Base-by-base conservation (phyloP, 345 rosid species). In the Eucalyptus brandiana region DNA sequence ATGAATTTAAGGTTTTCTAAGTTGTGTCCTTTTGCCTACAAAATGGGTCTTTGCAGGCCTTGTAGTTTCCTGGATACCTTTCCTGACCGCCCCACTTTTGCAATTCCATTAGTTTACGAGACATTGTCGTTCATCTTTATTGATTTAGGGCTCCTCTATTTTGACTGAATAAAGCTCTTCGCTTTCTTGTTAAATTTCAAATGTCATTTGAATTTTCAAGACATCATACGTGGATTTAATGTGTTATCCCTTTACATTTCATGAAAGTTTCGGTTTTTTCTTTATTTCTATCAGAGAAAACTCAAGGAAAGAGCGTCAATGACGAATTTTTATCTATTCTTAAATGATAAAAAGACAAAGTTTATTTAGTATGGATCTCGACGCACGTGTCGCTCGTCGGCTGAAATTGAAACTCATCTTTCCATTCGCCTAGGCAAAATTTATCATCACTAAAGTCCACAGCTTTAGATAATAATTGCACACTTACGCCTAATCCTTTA, bases 201-300 rank as follows among this genome's bases (percentile, higher is more conserved):
- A 21, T 76, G 16, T 76, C 42, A 21, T 40, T 37, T 1, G 15
- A 72, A 19, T 34, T 69, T 32, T 34, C 4, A 26, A 19, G 24
- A 72, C 3, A 19, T 72, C 4, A 0, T 21, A 10, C 0, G 0
- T 11, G 9, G 2, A 2, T 11, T 76, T 76, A 11, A 11, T 3
- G 28, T 6, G 14, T 76, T 42, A 72, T 9, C 2, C 3, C 28
- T 76, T 19, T 11, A 21, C 1, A 37, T 37, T 11, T 4, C 7
- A 1, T 21, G 15, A 76, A 76, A 19, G 9, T 76, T 21, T 10
- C 3, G 6, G 11, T 21, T 76, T 37, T 37, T 37, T 21, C 2
- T 72, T 32, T 62, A 4, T 16, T 32, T 4, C 0, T 69, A 16
- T 32, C 0, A 5, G 67, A 32, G 18, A 10, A 37, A 72, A 37